Evolutionary conservation across 768 basidiomycete genomes (phyloP).

Genomic region (Cubamyces lactineus): DNA sequence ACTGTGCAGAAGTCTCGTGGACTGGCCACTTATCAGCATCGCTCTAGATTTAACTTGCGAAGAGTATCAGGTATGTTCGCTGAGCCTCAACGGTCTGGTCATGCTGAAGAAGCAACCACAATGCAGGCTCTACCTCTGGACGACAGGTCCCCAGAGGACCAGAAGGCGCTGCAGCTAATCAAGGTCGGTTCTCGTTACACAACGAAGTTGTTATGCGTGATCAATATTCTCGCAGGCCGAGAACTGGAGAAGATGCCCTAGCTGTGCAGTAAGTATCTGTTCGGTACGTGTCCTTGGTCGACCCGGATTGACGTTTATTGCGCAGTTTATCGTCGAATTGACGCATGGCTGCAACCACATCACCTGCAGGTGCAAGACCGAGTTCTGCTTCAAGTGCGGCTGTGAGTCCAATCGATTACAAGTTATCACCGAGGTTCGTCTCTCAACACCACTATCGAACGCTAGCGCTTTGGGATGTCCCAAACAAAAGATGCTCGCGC

Average conservation of each 20-base stretch:
- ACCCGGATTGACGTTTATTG: neutral
- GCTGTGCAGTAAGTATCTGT: conserved; percentile 27
- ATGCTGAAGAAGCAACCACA: neutral
- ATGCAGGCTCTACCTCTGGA: conserved; percentile 40
- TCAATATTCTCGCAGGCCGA: conserved; percentile 34
- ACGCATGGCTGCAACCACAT: conserved; percentile 42
- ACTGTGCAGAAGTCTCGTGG: neutral
- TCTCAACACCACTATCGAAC: neutral
- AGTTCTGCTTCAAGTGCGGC: conserved; percentile 47
- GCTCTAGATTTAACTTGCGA: conserved; percentile 36
- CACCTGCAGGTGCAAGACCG: conserved; percentile 40
- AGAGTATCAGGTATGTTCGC: conserved; percentile 33
- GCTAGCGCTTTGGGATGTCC: conserved; percentile 32
- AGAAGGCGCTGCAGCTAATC: conserved; percentile 37
- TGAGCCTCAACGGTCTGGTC: neutral
- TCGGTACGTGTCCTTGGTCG: neutral
- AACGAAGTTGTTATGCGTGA: neutral
- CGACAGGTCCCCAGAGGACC: conserved; percentile 44
- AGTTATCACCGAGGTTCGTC: too few species aligned
- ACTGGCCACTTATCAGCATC: too few species aligned
- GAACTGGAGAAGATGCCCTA: conserved; percentile 45
- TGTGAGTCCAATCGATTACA: conserved; percentile 29
- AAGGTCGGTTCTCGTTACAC: conserved; percentile 30
- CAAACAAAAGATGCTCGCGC: conserved; percentile 34
- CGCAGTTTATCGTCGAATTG: conserved; percentile 32